These are phyloP conservation scores for Jacaranda mimosifolia DNA, from an alignment of 257 asterid genomes.

Conservation along the genomic window DNA sequence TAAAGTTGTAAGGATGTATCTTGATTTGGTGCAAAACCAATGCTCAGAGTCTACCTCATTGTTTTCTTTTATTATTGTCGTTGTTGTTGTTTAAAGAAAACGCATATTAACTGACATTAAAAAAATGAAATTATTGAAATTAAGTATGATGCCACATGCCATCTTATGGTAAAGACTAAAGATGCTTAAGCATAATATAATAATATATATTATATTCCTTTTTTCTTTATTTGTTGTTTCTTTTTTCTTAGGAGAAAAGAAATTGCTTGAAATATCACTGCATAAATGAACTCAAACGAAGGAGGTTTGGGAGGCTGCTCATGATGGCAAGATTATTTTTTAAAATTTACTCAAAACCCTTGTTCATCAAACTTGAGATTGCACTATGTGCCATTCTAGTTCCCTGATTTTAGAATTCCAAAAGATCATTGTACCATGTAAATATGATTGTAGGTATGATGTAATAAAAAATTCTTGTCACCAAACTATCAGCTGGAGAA, in stretches of 20 bases:
- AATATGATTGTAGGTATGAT: not conserved
- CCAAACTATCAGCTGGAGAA: not conserved
- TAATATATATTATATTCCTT: not conserved
- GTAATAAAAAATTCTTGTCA: not conserved
- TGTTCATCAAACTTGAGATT: not conserved
- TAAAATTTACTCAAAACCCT: not conserved
- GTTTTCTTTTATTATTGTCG: too few species aligned
- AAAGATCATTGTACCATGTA: not conserved
- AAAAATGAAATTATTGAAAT: not conserved
- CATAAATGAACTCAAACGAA: too few species aligned
- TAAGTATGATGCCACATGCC: not conserved
- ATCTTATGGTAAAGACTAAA: not conserved
- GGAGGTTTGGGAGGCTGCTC: not conserved
- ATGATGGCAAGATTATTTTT: not conserved
- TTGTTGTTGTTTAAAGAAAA: too few species aligned
- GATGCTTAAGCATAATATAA: not conserved
- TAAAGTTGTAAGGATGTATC: not conserved
- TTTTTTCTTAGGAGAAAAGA: too few species aligned
- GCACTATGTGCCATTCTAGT: not conserved
- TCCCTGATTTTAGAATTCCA: not conserved
- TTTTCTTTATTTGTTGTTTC: too few species aligned
- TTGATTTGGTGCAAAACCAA: too few species aligned
- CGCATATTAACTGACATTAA: not conserved
- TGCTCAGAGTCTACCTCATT: too few species aligned
- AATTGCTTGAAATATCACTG: not conserved